Conservation (phyloP, 441 rosid species). For the California macrophylla region DNA sequence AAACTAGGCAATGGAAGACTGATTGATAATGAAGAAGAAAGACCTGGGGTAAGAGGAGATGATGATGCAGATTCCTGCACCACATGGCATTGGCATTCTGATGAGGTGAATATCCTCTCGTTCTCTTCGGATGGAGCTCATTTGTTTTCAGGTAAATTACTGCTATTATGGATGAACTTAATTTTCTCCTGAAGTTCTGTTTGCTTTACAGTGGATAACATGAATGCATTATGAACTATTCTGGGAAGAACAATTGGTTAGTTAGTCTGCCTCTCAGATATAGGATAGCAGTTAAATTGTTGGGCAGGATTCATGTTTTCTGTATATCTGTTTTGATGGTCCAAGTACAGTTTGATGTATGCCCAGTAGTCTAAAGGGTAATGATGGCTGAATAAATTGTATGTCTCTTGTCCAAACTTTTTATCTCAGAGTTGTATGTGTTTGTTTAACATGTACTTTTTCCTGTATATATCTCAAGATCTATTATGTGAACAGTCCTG, state of each 20-base stretch:
- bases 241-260: not conserved
- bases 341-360: not conserved
- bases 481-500: not conserved
- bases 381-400: not conserved
- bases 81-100: constrained; percentile 95
- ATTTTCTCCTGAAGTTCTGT: not conserved
- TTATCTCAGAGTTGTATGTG: not conserved
- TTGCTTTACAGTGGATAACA: not conserved
- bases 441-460: not conserved
- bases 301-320: not conserved
- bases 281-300: not conserved
- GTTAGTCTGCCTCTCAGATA: not conserved
- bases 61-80: constrained; percentile 96
- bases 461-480: not conserved
- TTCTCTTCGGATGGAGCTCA: constrained; percentile 96
- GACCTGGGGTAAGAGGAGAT: constrained; percentile 70
- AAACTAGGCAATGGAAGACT: constrained; percentile 21
- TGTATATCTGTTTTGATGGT: not conserved
- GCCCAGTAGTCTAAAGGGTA: not conserved
- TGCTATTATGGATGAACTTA: constrained; percentile 2
- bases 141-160: constrained; percentile 60
- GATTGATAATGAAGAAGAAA: constrained; percentile 45
- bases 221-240: not conserved
- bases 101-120: constrained; percentile 53
- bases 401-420: not conserved